phyloP scores from a whole-genome alignment of 139 green algal genomes.

The Trebouxia sp. region DNA sequence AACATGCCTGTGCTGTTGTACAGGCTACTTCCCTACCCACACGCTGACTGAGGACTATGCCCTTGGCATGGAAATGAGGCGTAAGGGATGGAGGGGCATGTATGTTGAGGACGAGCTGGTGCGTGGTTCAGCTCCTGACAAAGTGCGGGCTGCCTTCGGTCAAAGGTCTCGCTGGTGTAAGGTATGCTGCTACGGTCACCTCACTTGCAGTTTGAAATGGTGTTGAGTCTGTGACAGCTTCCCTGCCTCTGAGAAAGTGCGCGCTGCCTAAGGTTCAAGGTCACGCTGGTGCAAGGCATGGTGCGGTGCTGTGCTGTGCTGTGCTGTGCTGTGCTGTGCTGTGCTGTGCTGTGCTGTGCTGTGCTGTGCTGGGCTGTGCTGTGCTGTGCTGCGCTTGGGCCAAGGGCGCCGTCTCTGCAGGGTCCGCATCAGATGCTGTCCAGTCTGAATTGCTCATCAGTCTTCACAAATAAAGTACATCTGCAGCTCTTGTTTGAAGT shows the following conservation, averaged over 20 bases:
- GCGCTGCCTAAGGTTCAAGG: no score
- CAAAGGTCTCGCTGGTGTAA: slow-evolving; percentile 62
- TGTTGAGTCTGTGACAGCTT: no score
- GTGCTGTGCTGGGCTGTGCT: neutral
- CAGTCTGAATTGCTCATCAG: no score
- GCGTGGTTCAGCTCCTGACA: slow-evolving; percentile 56
- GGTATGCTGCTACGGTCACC: no score
- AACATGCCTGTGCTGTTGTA: no score
- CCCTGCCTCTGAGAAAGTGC: no score
- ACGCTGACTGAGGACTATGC: slow-evolving; percentile 77
- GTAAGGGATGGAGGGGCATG: slow-evolving; percentile 31
- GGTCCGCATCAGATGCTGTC: neutral
- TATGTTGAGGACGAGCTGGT: slow-evolving; percentile 61
- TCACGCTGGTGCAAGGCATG: no score
- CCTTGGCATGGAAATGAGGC: slow-evolving; percentile 68
- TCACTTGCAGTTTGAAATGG: neutral
- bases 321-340: no score
- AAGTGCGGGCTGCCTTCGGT: slow-evolving; percentile 60
- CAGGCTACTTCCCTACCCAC: slow-evolving; percentile 73
- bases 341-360: neutral
- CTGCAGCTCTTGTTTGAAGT: neutral
- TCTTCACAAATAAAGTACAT: neutral
- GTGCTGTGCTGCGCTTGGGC: no score
- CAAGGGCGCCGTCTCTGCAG: no score
- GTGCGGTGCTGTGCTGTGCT: no score